Base-by-base conservation (phyloP, 2,329 filamentous ascomycete species). In the Aphanoascus verrucosus region DNA sequence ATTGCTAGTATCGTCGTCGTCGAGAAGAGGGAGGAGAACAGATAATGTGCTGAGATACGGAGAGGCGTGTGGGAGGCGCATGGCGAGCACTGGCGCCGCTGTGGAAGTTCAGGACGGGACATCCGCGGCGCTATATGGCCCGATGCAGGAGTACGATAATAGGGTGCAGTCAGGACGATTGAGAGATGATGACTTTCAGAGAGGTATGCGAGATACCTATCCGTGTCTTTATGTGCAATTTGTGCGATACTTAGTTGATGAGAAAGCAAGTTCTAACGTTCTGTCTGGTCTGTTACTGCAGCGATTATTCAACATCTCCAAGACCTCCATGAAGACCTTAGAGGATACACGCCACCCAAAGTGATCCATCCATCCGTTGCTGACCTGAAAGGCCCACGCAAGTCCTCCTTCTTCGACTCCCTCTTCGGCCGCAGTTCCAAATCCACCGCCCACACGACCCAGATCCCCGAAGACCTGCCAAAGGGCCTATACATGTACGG, bases 401-500 rank as follows among this genome's bases (percentile, higher is more conserved):
- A 71, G 51, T 72, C 68, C 8, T 70, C 74, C 2, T 72, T 84
- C 58, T 74, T 84, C 47, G 69, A 72, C 23, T 70, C 70, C 11
- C 56, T 77, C 12, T 74, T 77, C 46, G 63, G 66, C 15, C 61
- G 67, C 11, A 48, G 58, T 34, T 34, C 60, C 59, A 43, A 56
- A 58, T 20, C 50, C 15, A 14, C 37, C 58, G 54, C 62, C n/a
- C 46, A 60, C 14, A 56, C 61, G 1, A 62, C 59, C 2, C 57
- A 75, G 2, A 85, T 94, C 19, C 83, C 88, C 0, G 70, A 77
- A n/a, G 77, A 84, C 58, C 75, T 96, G 1, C 93, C 93, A 0
- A 85, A 88, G 60, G 93, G 93, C 0, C 72, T 98, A 32, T 98
- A 98, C 69, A 85, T 98, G 68, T 96, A 87, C 64, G 93, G 93